Conservation (phyloP, 2,329 filamentous ascomycete species). For the Parafenestella ontariensis region DNA sequence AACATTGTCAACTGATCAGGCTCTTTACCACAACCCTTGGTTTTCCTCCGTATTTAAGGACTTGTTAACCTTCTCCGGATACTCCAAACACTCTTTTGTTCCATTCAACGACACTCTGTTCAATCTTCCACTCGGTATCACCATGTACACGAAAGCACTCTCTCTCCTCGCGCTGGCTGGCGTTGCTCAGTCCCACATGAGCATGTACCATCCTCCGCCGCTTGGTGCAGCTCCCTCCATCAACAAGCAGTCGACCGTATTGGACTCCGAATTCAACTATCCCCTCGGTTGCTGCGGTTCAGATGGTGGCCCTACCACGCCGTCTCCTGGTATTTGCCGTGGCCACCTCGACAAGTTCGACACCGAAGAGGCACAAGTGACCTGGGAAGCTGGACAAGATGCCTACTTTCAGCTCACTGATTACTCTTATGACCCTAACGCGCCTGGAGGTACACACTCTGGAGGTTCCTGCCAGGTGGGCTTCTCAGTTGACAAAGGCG, state of each 20-base stretch:
- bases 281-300: constrained; percentile 56
- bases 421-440: constrained; percentile 41
- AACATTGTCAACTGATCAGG: constrained; percentile 25
- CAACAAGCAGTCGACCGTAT: constrained; percentile 33
- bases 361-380: constrained; percentile 52
- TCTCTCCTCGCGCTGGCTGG: constrained; percentile 37
- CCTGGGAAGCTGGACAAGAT: constrained; percentile 52
- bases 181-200: constrained; percentile 50
- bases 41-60: constrained; percentile 15
- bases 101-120: constrained; percentile 13
- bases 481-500: constrained; percentile 52
- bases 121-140: constrained; percentile 12
- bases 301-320: constrained; percentile 33
- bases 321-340: constrained; percentile 49
- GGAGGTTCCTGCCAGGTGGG: constrained; percentile 58
- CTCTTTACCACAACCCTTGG: constrained; percentile 10
- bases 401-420: constrained; percentile 49
- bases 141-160: constrained; percentile 38
- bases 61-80: constrained; percentile 13
- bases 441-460: constrained; percentile 52
- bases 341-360: constrained; percentile 55
- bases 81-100: constrained; percentile 10
- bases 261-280: constrained; percentile 48
- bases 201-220: constrained; percentile 52
- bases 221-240: constrained; percentile 56